These are phyloP conservation scores for Theobroma grandiflorum DNA, from an alignment of 441 rosid genomes.

Conservation along the genomic window DNA sequence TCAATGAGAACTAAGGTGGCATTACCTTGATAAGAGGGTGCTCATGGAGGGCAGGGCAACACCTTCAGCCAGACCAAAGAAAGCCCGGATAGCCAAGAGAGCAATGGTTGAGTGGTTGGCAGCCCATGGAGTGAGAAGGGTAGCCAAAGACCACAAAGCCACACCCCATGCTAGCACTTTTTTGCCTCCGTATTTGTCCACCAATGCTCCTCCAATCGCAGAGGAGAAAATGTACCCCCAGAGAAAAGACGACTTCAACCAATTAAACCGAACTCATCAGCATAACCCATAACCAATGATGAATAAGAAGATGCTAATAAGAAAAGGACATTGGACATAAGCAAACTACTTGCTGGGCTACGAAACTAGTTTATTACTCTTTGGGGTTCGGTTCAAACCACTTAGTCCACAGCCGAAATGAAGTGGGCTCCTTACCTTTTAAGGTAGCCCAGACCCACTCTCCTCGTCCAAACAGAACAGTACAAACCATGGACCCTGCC, in stretches of 20 bases:
- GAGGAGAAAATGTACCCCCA: constrained; percentile 99
- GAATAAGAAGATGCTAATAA: background rate
- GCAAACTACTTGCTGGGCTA: no score
- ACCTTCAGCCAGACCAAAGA: constrained; percentile 93
- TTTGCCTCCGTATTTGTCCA: constrained; percentile 92
- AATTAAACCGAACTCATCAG: background rate
- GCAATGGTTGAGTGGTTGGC: constrained; percentile 78
- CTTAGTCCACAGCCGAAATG: background rate
- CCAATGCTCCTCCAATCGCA: constrained; percentile 81
- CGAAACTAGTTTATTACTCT: no score
- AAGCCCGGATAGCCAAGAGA: constrained; percentile 74
- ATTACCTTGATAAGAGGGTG: constrained; percentile 79
- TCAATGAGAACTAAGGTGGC: background rate
- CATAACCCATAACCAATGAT: background rate
- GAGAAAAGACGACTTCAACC: constrained; percentile 82
- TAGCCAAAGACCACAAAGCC: constrained; percentile 91
- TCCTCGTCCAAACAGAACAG: background rate
- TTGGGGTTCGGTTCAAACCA: background rate
- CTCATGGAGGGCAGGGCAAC: constrained; percentile 94
- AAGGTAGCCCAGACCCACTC: background rate
- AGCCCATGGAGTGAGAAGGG: constrained; percentile 93
- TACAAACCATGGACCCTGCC: no score
- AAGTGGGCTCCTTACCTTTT: background rate
- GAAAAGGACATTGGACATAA: background rate
- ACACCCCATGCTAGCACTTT: constrained; percentile 89